Conservation (phyloP, 441 rosid genomes). For the Gossypium trilobum region DNA sequence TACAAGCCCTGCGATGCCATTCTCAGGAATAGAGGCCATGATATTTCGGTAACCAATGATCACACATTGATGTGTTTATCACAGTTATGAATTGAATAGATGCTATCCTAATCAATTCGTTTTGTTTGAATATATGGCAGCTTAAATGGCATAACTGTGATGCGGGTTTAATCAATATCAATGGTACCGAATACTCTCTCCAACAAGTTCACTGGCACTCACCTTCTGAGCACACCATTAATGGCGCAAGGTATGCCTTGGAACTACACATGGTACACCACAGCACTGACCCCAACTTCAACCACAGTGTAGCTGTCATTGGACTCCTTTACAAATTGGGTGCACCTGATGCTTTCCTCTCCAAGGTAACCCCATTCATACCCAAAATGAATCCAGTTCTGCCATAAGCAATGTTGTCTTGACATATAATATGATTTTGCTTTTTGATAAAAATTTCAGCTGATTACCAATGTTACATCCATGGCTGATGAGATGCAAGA, state of each 20-base stretch:
- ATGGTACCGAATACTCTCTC: slow-evolving; percentile 43
- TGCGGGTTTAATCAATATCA: slow-evolving; percentile 40
- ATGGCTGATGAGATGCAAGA: slow-evolving; percentile 20
- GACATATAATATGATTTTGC: neutral
- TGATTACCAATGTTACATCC: slow-evolving; percentile 21
- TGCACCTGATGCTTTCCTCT: slow-evolving; percentile 39
- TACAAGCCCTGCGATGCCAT: slow-evolving; percentile 34
- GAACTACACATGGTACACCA: slow-evolving; percentile 64
- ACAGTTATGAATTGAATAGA: no score
- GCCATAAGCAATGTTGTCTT: neutral
- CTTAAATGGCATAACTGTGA: slow-evolving; percentile 33
- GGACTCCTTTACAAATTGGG: slow-evolving; percentile 49
- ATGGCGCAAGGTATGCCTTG: slow-evolving; percentile 54
- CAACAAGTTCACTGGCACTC: slow-evolving; percentile 73
- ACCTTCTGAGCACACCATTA: slow-evolving; percentile 69
- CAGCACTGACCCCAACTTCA: slow-evolving; percentile 28
- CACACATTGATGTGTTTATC: no score
- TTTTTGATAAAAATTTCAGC: slow-evolving; percentile 14
- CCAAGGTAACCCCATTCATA: slow-evolving; percentile 27
- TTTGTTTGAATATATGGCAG: slow-evolving; percentile 24
- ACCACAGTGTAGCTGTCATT: slow-evolving; percentile 34
- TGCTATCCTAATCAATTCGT: no score
- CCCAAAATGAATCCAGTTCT: neutral
- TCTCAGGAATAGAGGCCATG: slow-evolving; percentile 49
- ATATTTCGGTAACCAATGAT: slow-evolving; percentile 32